Conservation (phyloP, 768 basidiomycete genomes). For the Tulasnella sp. region DNA sequence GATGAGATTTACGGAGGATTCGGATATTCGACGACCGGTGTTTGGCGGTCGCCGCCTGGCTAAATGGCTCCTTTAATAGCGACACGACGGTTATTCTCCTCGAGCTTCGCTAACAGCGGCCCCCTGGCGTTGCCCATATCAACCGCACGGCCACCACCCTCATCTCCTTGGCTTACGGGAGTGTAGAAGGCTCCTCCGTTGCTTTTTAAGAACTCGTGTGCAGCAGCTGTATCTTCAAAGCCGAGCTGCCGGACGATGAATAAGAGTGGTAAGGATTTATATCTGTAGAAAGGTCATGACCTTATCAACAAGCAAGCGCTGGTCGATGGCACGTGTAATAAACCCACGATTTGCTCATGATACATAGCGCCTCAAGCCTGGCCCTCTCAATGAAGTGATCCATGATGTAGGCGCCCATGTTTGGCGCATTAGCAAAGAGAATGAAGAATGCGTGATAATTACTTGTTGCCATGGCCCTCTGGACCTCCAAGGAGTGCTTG, state of each 20-base stretch:
- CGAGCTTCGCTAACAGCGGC: slow-evolving; percentile 51
- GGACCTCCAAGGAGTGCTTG: slow-evolving; percentile 79
- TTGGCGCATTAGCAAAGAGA: slow-evolving; percentile 71
- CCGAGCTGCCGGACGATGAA: slow-evolving; percentile 75
- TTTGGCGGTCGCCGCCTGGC: slow-evolving; percentile 14
- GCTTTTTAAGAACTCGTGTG: slow-evolving; percentile 56
- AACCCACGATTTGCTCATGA: slow-evolving; percentile 88
- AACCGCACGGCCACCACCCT: too few relatives aligned
- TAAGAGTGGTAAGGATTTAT: slow-evolving; percentile 60
- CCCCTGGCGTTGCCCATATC: too few relatives aligned
- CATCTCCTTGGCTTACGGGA: slow-evolving; percentile 21
- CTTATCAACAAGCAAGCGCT: neutral
- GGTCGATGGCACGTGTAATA: neutral
- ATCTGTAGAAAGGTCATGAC: slow-evolving; percentile 39
- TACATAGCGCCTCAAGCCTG: slow-evolving; percentile 70
- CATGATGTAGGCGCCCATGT: slow-evolving; percentile 99
- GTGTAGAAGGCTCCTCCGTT: slow-evolving; percentile 56
- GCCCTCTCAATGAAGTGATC: slow-evolving; percentile 95
- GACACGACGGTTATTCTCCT: slow-evolving; percentile 76
- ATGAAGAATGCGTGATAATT: slow-evolving; percentile 92
- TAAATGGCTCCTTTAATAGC: slow-evolving; percentile 89
- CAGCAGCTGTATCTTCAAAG: slow-evolving; percentile 56
- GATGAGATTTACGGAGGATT: too few relatives aligned
- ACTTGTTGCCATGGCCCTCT: slow-evolving; percentile 78
- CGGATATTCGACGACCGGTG: too few relatives aligned